Conservation (phyloP, 2,329 filamentous ascomycete genomes). For the Zasmidium citrigriseum region DNA sequence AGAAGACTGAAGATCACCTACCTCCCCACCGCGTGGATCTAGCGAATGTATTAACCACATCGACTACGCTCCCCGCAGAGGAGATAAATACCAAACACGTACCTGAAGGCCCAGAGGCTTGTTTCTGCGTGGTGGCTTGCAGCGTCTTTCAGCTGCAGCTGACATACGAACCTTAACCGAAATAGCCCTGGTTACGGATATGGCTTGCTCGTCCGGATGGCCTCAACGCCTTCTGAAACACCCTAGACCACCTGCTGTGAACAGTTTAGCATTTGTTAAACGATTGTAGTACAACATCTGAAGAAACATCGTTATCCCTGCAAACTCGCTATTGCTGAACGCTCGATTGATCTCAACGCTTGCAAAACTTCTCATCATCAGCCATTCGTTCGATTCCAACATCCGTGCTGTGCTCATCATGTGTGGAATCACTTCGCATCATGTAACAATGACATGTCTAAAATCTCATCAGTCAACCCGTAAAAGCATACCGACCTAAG, state of each 20-base stretch:
- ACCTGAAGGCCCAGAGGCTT: background rate
- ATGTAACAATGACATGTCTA: background rate
- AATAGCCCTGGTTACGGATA: background rate
- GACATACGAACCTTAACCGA: background rate
- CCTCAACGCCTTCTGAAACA: background rate
- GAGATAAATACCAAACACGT: background rate
- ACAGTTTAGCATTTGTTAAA: background rate
- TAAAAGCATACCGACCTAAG: slow-evolving; percentile 43
- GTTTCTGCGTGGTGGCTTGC: background rate
- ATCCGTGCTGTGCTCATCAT: background rate
- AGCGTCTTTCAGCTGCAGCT: background rate
- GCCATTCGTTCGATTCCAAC: background rate
- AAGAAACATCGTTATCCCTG: background rate
- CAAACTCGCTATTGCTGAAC: background rate
- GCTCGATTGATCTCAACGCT: background rate
- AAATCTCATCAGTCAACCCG: slow-evolving; percentile 15
- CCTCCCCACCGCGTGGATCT: too few relatives aligned
- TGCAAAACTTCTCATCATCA: background rate
- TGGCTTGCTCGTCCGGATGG: background rate
- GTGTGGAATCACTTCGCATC: background rate
- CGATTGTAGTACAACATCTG: background rate
- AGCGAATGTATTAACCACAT: background rate
- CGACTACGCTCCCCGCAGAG: background rate
- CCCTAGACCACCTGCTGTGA: background rate
- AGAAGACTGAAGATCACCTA: too few relatives aligned